Evolutionary conservation across 2,329 filamentous ascomycete genomes (phyloP), one percentile per base, ranked within the genome.

Genomic region (Diaporthe capsici): DNA sequence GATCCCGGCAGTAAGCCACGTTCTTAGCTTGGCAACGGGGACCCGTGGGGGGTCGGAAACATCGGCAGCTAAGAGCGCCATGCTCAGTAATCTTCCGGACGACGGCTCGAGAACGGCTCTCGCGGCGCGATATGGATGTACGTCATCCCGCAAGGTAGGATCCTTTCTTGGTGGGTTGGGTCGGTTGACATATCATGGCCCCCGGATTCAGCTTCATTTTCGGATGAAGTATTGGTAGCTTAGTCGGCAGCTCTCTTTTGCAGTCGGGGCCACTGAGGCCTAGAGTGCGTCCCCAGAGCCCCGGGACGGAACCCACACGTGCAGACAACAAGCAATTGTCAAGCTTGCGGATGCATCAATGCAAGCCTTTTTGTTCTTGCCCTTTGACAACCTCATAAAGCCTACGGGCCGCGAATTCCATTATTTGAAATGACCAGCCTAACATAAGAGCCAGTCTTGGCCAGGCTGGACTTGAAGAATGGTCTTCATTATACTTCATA

Each of bases 61-160:
- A 68, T 68, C 31, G 65, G 65, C 47, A 68, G 65, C 65, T 53
- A 53, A 53, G 47, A 25, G 44, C 15, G 31, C 22, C 22, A 25
- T 7, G 28, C 44, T 68, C 44, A 68, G 13, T 28, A 53, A 53
- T 28, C 3, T 10, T n/a, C 15, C 39, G 8, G 39, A 1, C 4
- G 3, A 22, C 20, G 7, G n/a, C 25, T 15, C 61, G 8, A 0
- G 10, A 13, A 22, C 20, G 7, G n/a, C 25, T 15, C 61, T 12
- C 61, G 22, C 22, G 7, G 37, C 63, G 34, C 13, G 28, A 12
- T 31, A 13, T 20, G 20, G 3, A 34, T 37, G 31, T 22, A 53
- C 34, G 65, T 55, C 49, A 55, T 70, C 8, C 4, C 31, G 25
- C 4, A 34, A 53, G 12, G 17, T 6, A 25, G 0, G 39, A 20